Percentiles rank a stretch among this genome's conserved stretches.
These are phyloP conservation scores for Melampsora americana DNA, from an alignment of 1,284 basidiomycete genomes.

Conservation along the genomic window DNA sequence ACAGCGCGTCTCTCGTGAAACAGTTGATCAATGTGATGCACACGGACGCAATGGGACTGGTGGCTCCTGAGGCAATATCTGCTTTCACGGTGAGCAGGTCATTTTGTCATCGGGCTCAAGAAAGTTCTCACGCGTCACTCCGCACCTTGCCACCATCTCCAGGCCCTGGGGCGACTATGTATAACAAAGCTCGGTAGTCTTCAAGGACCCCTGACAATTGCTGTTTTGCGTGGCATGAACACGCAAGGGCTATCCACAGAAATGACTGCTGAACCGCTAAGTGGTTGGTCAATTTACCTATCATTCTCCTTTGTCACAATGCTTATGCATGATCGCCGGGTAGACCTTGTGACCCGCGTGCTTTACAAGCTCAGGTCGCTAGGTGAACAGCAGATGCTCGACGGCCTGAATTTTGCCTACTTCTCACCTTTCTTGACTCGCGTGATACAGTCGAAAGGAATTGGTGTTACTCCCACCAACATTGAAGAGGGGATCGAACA, in stretches of 20 bases:
- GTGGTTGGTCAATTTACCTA: conserved; percentile 21
- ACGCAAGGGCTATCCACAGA: conserved; percentile 69
- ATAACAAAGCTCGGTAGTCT: conserved; percentile 32
- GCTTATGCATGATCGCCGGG: background rate
- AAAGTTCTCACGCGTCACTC: background rate
- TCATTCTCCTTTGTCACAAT: background rate
- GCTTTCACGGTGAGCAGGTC: conserved; percentile 37
- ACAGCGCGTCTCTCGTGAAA: conserved; percentile 56
- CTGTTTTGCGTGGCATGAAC: conserved; percentile 70
- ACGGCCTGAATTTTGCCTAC: conserved; percentile 79
- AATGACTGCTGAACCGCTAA: conserved; percentile 64
- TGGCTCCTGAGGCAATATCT: conserved; percentile 14
- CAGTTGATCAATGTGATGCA: conserved; percentile 25
- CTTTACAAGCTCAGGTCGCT: conserved; percentile 80
- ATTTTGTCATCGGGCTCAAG: background rate
- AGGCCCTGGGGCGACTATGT: conserved; percentile 60
- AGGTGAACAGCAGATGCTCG: conserved; percentile 77
- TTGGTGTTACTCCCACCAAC: conserved; percentile 62
- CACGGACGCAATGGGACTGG: conserved; percentile 48
- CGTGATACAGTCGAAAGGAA: conserved; percentile 69
- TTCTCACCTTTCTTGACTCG: conserved; percentile 71
- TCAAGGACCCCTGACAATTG: conserved; percentile 56
- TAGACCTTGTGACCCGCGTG: conserved; percentile 76
- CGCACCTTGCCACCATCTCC: conserved; percentile 66
- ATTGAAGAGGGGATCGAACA: conserved; percentile 80